These are phyloP conservation scores for Thecamonas trahens DNA, from an alignment of 78 protist species.

Conservation along the genomic window DNA sequence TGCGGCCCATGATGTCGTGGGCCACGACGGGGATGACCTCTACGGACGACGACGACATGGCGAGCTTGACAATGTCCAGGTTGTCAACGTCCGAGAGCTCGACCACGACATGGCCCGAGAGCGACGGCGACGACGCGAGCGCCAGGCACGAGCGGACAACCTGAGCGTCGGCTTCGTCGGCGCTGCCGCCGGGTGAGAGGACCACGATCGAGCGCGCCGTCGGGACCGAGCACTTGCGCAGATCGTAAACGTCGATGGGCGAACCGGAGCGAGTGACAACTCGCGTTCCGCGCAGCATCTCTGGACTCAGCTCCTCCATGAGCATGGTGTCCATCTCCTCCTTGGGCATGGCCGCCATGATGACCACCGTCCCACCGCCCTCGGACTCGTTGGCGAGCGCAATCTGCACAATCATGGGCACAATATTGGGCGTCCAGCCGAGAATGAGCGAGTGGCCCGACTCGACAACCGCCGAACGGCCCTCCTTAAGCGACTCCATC, in stretches of 20 bases:
- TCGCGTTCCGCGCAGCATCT: background rate
- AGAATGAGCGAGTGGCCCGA: slow-evolving; percentile 26
- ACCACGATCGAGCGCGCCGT: slow-evolving; percentile 16
- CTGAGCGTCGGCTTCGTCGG: slow-evolving; percentile 26
- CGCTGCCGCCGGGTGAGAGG: background rate
- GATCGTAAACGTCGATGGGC: background rate
- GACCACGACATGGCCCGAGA: slow-evolving; percentile 5
- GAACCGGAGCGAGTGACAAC: background rate
- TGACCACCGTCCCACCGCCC: background rate
- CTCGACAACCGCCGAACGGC: slow-evolving; percentile 9
- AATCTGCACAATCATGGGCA: slow-evolving; percentile 6
- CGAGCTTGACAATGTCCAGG: slow-evolving; percentile 11
- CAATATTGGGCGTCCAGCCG: slow-evolving; percentile 24
- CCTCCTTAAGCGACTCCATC: slow-evolving; percentile 20
- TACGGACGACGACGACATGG: too few species aligned
- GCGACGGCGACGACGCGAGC: background rate
- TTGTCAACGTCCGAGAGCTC: slow-evolving; percentile 37
- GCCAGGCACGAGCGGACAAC: slow-evolving; percentile 13
- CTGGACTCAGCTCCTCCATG: slow-evolving; percentile 11
- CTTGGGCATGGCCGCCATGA: background rate
- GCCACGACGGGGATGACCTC: slow-evolving; percentile 14
- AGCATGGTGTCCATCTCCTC: background rate
- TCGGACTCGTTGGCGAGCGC: slow-evolving; percentile 11
- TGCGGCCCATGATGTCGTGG: slow-evolving; percentile 32
- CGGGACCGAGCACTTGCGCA: background rate